These are phyloP conservation scores for Pyrenopolyporus hunteri DNA, from an alignment of 495 filamentous ascomycete genomes.

Conservation along the genomic window DNA sequence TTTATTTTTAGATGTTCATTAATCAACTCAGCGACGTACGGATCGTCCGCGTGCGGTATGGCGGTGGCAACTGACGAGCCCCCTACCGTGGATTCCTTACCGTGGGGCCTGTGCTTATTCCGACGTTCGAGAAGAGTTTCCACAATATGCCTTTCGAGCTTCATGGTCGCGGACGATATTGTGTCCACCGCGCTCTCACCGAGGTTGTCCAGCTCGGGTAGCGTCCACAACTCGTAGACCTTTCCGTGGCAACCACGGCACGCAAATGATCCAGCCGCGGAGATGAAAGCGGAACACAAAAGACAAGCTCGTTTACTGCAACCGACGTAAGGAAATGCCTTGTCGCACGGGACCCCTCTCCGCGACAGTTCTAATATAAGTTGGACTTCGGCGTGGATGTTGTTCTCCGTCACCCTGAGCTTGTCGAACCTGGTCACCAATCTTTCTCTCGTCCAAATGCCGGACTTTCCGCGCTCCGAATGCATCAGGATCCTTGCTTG, in stretches of 20 bases:
- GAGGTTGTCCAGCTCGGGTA: not conserved
- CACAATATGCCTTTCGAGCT: not conserved
- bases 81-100: not conserved
- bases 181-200: not conserved
- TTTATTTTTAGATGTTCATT: not conserved
- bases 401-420: not conserved
- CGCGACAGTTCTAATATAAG: not conserved
- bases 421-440: not conserved
- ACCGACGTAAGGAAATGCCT: not conserved
- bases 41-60: not conserved
- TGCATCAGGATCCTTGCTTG: not conserved
- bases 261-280: not conserved
- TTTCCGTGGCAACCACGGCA: conserved; percentile 2
- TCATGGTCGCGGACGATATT: not conserved
- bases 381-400: conserved; percentile 1
- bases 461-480: not conserved
- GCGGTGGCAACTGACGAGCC: not conserved
- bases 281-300: not conserved
- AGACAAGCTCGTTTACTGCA: conserved; percentile 3
- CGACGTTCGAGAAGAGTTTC: not conserved
- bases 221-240: conserved; percentile 1
- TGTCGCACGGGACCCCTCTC: not conserved
- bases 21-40: not conserved
- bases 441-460: not conserved
- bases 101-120: not conserved